Percentiles rank a stretch among this genome's conserved stretches.
Evolutionary conservation across 257 asterid genomes (phyloP).

Genomic region (Primulina huaijiensis): DNA sequence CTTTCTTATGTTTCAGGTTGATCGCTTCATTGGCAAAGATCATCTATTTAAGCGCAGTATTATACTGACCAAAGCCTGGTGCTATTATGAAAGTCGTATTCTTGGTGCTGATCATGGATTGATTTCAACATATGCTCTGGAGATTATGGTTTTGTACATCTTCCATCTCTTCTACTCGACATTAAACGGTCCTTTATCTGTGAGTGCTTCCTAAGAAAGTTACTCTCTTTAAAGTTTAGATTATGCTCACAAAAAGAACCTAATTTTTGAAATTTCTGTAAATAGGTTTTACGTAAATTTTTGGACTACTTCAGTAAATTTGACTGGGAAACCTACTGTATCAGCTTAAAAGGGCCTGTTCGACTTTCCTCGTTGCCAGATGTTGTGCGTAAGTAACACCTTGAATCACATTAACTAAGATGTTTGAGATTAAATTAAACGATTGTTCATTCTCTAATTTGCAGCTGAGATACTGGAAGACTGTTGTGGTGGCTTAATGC

Average conservation of each 20-base stretch:
- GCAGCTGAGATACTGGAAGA: constrained; percentile 66
- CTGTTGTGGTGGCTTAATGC: constrained; percentile 47
- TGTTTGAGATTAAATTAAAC: constrained; percentile 14
- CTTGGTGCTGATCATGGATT: constrained; percentile 92
- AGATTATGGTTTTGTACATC: constrained; percentile 79
- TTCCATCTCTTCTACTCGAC: constrained; percentile 74
- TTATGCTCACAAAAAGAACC: constrained; percentile 23
- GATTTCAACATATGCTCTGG: constrained; percentile 94
- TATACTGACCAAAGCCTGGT: constrained; percentile 89
- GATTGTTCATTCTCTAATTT: constrained; percentile 27
- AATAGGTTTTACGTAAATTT: constrained; percentile 78
- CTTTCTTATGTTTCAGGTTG: constrained; percentile 56
- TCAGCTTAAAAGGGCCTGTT: constrained; percentile 73
- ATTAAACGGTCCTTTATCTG: constrained; percentile 78
- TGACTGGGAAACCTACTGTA: constrained; percentile 73
- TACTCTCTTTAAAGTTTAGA: constrained; percentile 20
- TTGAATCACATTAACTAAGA: constrained; percentile 9
- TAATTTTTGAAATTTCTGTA: constrained; percentile 23
- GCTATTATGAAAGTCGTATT: constrained; percentile 93
- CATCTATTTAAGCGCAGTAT: constrained; percentile 86
- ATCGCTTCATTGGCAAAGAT: constrained; percentile 68
- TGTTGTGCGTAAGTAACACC: constrained; percentile 53
- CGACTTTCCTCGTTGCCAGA: constrained; percentile 64
- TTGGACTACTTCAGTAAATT: constrained; percentile 86
- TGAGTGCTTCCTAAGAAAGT: constrained; percentile 39